phyloP scores from a whole-genome alignment of 352 stramenopile species.

The Phytophthora tubulina region DNA sequence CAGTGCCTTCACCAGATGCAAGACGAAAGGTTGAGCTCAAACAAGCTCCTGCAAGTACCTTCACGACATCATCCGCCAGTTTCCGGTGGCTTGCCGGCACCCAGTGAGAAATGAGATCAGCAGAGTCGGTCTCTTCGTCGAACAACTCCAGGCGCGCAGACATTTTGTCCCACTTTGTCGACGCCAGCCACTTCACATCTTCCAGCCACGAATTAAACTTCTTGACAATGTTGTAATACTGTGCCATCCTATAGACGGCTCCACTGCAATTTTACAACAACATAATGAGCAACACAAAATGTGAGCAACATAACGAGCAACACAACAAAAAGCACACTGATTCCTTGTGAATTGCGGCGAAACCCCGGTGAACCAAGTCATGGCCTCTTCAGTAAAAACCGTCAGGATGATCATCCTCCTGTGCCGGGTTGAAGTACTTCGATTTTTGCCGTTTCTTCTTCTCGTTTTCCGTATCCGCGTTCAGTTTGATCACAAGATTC shows the following conservation, averaged over 20 bases:
- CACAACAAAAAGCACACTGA: not conserved
- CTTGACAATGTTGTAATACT: slow-evolving; percentile 16
- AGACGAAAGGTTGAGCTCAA: slow-evolving; percentile 3
- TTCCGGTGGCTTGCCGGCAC: not conserved
- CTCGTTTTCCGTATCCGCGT: slow-evolving; percentile 1
- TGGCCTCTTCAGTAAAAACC: not conserved
- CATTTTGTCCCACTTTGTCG: not conserved
- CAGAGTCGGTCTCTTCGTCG: slow-evolving; percentile 3
- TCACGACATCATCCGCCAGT: not conserved
- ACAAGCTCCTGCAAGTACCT: not conserved
- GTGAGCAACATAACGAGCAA: slow-evolving; percentile 8
- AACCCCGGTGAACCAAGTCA: slow-evolving; percentile 1
- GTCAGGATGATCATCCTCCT: not conserved
- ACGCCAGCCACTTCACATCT: slow-evolving; percentile 2
- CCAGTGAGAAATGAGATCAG: not conserved
- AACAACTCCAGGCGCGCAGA: slow-evolving; percentile 3
- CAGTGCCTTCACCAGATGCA: not conserved
- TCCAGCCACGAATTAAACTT: not conserved
- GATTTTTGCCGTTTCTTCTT: not conserved
- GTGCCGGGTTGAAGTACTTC: slow-evolving; percentile 1
- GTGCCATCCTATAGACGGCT: not conserved
- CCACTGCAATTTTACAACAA: not conserved
- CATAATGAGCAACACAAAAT: slow-evolving; percentile 6
- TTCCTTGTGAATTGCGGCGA: slow-evolving; percentile 9
- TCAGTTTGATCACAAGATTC: slow-evolving; percentile 7